Conservation (phyloP, 352 stramenopile species). For the Pythium vanterpoolii region DNA sequence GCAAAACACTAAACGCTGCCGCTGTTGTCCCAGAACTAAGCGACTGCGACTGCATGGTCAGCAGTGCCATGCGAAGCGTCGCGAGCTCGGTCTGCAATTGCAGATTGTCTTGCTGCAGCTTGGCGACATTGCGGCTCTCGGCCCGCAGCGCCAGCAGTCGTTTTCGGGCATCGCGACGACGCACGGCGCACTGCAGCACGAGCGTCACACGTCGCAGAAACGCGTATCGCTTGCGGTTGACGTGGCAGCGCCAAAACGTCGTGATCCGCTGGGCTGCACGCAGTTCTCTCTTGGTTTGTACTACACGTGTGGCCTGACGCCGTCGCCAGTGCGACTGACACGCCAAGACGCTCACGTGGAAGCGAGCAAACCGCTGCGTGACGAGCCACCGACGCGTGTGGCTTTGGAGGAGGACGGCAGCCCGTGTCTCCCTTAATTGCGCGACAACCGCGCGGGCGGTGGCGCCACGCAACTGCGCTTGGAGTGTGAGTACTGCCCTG, state of each 20-base stretch:
- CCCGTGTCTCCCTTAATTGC: slow-evolving; percentile 34
- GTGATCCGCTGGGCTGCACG: slow-evolving; percentile 41
- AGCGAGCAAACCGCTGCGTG: slow-evolving; percentile 30
- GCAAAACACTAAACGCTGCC: neutral
- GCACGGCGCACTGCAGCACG: slow-evolving; percentile 53
- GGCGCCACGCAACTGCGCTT: slow-evolving; percentile 39
- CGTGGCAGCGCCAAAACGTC: slow-evolving; percentile 37
- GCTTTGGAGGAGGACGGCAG: slow-evolving; percentile 41
- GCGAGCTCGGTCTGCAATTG: slow-evolving; percentile 64
- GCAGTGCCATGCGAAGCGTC: slow-evolving; percentile 53
- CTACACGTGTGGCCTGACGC: slow-evolving; percentile 25
- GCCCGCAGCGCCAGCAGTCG: slow-evolving; percentile 42
- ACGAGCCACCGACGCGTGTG: slow-evolving; percentile 37
- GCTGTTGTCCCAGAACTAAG: neutral
- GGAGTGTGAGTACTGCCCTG: slow-evolving; percentile 36
- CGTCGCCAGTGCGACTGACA: slow-evolving; percentile 57
- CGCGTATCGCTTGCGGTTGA: slow-evolving; percentile 29
- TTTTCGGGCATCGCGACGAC: slow-evolving; percentile 35
- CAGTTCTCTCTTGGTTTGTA: slow-evolving; percentile 39
- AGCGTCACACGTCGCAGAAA: slow-evolving; percentile 29
- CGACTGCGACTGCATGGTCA: slow-evolving; percentile 32
- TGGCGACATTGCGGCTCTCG: slow-evolving; percentile 71
- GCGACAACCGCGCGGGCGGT: slow-evolving; percentile 32
- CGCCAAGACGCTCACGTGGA: slow-evolving; percentile 35
- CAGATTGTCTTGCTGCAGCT: slow-evolving; percentile 73